Evolutionary conservation across 164 flowering plant species (phyloP), one percentile per base, ranked within the genome.

Genomic region (Echeveria elegans): DNA sequence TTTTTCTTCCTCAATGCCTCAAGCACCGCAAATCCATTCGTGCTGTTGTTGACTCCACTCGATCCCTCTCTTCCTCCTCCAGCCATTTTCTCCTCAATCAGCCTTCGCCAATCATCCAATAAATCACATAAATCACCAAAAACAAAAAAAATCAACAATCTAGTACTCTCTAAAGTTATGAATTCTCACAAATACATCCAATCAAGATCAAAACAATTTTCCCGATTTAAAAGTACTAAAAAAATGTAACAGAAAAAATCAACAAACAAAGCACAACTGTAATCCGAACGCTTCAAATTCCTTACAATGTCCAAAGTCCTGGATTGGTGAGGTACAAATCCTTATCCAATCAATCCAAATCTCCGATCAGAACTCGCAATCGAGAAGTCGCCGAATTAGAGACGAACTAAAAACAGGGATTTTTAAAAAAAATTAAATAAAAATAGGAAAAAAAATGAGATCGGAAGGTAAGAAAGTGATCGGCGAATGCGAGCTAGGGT

Each of bases 21-120:
- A 14, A 86, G 77, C 1, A 86, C 90, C 0, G 90, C 85, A 34
- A 86, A 86, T 48, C 80, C 88, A 56, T 86, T 86, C 4, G 79
- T 76, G 59, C 72, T 81, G 75, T 62, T 84, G 30, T 80, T 74
- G 60, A 75, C 78, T 26, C 24, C 56, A 52, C 67, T 31, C 47
- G 80, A 68, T 59, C 81, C 90, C 60, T 79, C 86, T 58, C 82
- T 78, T 69, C 68, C 80, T 68, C 85, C 86, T 31, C 90, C 85
- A 70, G 86, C 88, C 62, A 74, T 82, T 81, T 43, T 16, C 47
- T 43, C 47, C 5, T 40, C 29, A 63, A 18, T 23, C 29, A 63
- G 29, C 45, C 66, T 21, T 34, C 45, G 21, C 41, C 41, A 63
- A 37, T 1, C 24, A 43, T 43, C 47, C 16, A 43, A 11, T 43